phyloP scores from a whole-genome alignment of 2,329 filamentous ascomycete genomes.

The Scedosporium minutisporum region DNA sequence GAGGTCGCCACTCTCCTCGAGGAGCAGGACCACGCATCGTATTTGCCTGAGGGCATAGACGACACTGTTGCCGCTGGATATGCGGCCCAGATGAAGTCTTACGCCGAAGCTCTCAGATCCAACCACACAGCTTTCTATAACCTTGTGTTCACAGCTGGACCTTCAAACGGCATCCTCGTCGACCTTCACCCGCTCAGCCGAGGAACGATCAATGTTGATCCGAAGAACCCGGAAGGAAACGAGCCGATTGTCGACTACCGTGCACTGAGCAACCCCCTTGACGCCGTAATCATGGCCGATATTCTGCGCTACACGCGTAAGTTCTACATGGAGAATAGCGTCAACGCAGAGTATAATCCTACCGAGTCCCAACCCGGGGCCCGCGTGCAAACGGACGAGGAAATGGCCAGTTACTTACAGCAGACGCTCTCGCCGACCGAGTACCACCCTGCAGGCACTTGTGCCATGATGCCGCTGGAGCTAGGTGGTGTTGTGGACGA shows the following conservation, averaged over 20 bases:
- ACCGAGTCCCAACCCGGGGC: slow-evolving; percentile 22
- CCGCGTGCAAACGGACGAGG: slow-evolving; percentile 21
- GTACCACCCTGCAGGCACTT: slow-evolving; percentile 41
- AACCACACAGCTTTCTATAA: slow-evolving; percentile 25
- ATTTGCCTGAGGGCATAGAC: slow-evolving; percentile 21
- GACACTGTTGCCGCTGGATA: slow-evolving; percentile 25
- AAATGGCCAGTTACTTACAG: slow-evolving; percentile 16
- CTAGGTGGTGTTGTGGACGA: slow-evolving; percentile 35
- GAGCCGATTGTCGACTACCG: slow-evolving; percentile 29
- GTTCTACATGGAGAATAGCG: slow-evolving; percentile 25
- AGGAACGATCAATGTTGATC: slow-evolving; percentile 26
- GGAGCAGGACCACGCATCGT: slow-evolving; percentile 20
- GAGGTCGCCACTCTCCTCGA: slow-evolving; percentile 21
- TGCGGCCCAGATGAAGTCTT: slow-evolving; percentile 25
- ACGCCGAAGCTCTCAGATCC: slow-evolving; percentile 23
- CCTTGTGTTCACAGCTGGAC: slow-evolving; percentile 13
- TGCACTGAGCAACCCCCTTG: slow-evolving; percentile 27
- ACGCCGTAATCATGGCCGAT: slow-evolving; percentile 26
- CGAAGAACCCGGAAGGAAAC: slow-evolving; percentile 24
- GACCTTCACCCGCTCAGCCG: slow-evolving; percentile 24
- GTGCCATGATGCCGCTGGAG: slow-evolving; percentile 36
- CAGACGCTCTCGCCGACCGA: slow-evolving; percentile 13
- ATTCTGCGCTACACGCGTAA: slow-evolving; percentile 25
- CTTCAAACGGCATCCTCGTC: slow-evolving; percentile 15
- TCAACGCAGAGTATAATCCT: slow-evolving; percentile 20